These are phyloP conservation scores for Insectozyma bohioensis DNA, from an alignment of 1,139 yeast genomes.

Conservation along the genomic window DNA sequence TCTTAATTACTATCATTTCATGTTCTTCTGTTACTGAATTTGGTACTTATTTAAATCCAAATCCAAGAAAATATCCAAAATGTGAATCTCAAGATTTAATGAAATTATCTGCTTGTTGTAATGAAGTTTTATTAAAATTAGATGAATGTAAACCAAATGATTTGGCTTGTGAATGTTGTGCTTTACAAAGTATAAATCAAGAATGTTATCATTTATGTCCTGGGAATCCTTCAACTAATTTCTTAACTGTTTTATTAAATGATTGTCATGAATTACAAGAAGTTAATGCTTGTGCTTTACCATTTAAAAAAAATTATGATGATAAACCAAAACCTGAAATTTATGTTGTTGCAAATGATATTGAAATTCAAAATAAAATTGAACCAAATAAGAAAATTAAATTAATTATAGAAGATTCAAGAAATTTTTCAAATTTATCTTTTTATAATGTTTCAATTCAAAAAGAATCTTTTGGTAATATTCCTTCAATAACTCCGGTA, in stretches of 20 bases:
- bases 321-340: conserved; percentile 5
- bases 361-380: conserved; percentile 8
- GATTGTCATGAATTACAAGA: conserved; percentile 49
- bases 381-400: conserved; percentile 10
- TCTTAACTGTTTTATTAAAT: conserved; percentile 42
- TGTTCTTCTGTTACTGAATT: conserved; percentile 18
- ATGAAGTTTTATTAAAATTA: conserved; percentile 42
- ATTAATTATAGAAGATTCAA: conserved; percentile 5
- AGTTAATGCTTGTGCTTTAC: conserved; percentile 50
- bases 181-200: conserved; percentile 45
- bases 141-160: conserved; percentile 53
- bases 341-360: conserved; percentile 3
- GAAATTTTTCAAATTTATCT: conserved; percentile 3
- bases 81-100: conserved; percentile 45
- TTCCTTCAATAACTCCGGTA: background rate
- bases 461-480: background rate
- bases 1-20: background rate
- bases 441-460: background rate
- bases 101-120: conserved; percentile 44
- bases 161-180: conserved; percentile 57
- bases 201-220: conserved; percentile 51
- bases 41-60: conserved; percentile 49
- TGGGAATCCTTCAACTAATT: conserved; percentile 47
- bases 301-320: conserved; percentile 38
- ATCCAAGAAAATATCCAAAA: conserved; percentile 37